These are phyloP conservation scores for Phyllostachys edulis DNA, from an alignment of 176 grass and related monocot species.

Conservation along the genomic window DNA sequence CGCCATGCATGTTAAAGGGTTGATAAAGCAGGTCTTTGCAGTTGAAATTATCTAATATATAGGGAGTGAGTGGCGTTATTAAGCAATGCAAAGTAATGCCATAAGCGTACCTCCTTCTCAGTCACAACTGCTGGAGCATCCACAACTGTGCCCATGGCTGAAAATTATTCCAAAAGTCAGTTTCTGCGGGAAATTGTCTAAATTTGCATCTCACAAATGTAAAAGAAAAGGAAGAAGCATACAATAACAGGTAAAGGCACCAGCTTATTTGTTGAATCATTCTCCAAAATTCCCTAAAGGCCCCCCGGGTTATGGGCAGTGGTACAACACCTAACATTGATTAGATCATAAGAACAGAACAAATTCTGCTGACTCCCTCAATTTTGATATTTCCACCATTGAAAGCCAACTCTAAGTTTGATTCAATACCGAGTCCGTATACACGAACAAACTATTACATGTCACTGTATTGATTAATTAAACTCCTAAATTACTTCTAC, in stretches of 20 bases:
- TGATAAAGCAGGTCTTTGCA: background rate
- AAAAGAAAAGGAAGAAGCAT: background rate
- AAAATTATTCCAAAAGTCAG: conserved; percentile 7
- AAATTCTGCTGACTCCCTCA: background rate
- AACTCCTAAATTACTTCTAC: background rate
- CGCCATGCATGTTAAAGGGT: background rate
- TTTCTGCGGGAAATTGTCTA: background rate
- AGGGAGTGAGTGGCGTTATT: background rate
- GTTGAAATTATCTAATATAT: background rate
- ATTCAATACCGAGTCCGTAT: background rate
- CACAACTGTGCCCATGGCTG: conserved; percentile 51
- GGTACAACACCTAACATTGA: background rate
- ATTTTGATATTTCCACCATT: background rate
- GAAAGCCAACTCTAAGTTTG: background rate
- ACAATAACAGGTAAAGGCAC: background rate
- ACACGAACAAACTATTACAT: background rate
- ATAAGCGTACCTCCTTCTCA: conserved; percentile 17
- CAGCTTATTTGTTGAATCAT: background rate
- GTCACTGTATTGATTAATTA: background rate
- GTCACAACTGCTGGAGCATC: conserved; percentile 43
- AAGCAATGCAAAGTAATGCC: conserved; percentile 8
- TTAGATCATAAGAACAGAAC: background rate
- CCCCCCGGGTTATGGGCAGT: background rate
- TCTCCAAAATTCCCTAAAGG: no score
- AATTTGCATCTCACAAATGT: background rate